Evolutionary conservation across 2,329 filamentous ascomycete genomes (phyloP), one percentile per base, ranked within the genome.

Genomic region (Nothophoma quercina): DNA sequence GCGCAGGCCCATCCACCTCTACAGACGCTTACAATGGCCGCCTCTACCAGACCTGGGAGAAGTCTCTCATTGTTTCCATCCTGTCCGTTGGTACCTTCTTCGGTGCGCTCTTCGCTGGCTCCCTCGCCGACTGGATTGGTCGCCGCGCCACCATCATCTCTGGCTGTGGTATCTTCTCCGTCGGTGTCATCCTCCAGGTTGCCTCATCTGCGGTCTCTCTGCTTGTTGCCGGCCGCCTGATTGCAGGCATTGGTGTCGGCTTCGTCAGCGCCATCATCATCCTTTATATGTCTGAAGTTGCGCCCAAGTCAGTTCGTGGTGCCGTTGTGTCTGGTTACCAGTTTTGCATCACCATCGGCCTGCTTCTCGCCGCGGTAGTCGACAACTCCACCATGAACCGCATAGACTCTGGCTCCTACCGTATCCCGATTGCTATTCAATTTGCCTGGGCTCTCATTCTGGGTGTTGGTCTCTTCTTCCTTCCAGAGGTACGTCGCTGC

Each of bases 251-350:
- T 22, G 74, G 74, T 35, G 71, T 77, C 10, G 74, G 74, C 10
- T 70, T 76, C 48, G 67, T 76, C 18, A 72, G 68, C 22, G 73
- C 72, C 18, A 59, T 74, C 44, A 74, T 80, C 65, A 80, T 81
- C 53, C 67, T 81, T n/a, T 96, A 95, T 84, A 93, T 95, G 90
- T 91, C 88, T 40, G 90, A 93, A 77, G 90, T 93, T 70, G 75
- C 79, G 83, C 81, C 81, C 13, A 80, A 79, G 74, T 90, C 89
- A 74, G 87, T 95, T 60, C 85, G 90, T 68, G 89, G 89, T 69
- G 87, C 89, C 48, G 83, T 93, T 42, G 43, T 49, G n/a, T 85
- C 88, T 1, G 88, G 88, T 4, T 93, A 93, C 79, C 89, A 93
- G 72, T 92, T 92, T 81, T 91, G 86, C 74, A 88, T 93, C 73